Conservation (phyloP, 2,329 filamentous ascomycete species). For the Cladosporium cucumerinum region DNA sequence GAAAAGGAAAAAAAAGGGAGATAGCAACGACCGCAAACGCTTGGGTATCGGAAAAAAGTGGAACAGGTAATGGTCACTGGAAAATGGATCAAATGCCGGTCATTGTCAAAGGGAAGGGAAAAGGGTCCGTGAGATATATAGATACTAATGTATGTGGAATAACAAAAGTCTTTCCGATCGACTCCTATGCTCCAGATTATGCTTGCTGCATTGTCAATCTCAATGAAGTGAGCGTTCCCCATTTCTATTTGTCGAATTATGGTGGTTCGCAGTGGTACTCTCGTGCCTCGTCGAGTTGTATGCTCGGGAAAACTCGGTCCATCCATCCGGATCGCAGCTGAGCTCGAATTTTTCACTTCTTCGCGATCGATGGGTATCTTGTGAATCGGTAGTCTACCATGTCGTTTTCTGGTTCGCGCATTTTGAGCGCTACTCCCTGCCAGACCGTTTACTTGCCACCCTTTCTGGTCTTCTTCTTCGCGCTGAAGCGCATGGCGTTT, state of each 20-base stretch:
- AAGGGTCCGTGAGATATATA: not conserved
- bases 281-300: not conserved
- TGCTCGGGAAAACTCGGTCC: not conserved
- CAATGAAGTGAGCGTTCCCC: not conserved
- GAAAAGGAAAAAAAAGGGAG: not conserved
- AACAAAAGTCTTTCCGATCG: constrained; percentile 1
- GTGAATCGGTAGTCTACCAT: not conserved
- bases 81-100: not conserved
- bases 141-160: constrained; percentile 4
- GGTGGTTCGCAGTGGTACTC: too few relatives aligned
- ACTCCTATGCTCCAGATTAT: not conserved
- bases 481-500: constrained; percentile 11
- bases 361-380: constrained; percentile 12
- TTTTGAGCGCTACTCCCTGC: not conserved
- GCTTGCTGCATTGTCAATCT: not conserved
- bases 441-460: constrained; percentile 6
- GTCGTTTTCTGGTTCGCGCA: not conserved
- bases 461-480: constrained; percentile 13
- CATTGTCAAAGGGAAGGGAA: not conserved
- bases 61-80: not conserved
- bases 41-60: not conserved
- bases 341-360: not conserved
- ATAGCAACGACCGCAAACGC: not conserved
- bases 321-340: not conserved
- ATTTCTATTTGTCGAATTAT: not conserved